Conservation (phyloP, 495 filamentous ascomycete species). For the Wilcoxina mikolae region DNA sequence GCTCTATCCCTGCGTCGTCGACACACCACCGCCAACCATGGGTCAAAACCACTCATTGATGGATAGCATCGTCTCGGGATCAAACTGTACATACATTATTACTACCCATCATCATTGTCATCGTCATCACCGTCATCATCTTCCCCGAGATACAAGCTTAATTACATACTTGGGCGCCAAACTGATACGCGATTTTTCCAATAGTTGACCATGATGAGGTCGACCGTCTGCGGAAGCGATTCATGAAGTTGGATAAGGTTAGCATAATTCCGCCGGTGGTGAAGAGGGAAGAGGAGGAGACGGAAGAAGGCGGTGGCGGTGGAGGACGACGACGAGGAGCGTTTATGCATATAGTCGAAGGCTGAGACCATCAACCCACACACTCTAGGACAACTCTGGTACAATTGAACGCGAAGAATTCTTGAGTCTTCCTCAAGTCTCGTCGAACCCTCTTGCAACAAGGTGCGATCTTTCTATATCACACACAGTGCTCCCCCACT, state of each 20-base stretch:
- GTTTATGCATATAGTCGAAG: background rate
- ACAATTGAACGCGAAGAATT: slow-evolving; percentile 99
- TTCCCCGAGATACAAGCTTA: background rate
- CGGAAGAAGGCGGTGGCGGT: background rate
- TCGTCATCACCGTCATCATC: background rate
- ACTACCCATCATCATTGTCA: too few species aligned
- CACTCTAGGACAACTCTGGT: slow-evolving; percentile 73
- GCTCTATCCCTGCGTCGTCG: background rate
- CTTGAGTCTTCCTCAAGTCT: slow-evolving; percentile 90
- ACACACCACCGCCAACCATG: slow-evolving; percentile 34
- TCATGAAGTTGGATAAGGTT: slow-evolving; percentile 99
- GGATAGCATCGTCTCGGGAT: slow-evolving; percentile 88
- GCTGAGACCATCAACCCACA: background rate
- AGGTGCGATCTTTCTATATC: slow-evolving; percentile 39
- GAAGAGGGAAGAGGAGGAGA: too few species aligned
- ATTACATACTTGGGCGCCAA: slow-evolving; percentile 10
- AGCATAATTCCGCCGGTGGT: background rate
- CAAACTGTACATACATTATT: too few species aligned
- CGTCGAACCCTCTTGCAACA: slow-evolving; percentile 91
- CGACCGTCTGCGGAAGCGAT: slow-evolving; percentile 83
- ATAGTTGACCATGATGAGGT: slow-evolving; percentile 94
- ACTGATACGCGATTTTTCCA: background rate
- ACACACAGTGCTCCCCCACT: background rate
- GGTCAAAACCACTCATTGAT: slow-evolving; percentile 75
- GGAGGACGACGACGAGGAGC: background rate